phyloP scores from a whole-genome alignment of 108 stramenopile genomes.

The Nannochloropsis gaditana region DNA sequence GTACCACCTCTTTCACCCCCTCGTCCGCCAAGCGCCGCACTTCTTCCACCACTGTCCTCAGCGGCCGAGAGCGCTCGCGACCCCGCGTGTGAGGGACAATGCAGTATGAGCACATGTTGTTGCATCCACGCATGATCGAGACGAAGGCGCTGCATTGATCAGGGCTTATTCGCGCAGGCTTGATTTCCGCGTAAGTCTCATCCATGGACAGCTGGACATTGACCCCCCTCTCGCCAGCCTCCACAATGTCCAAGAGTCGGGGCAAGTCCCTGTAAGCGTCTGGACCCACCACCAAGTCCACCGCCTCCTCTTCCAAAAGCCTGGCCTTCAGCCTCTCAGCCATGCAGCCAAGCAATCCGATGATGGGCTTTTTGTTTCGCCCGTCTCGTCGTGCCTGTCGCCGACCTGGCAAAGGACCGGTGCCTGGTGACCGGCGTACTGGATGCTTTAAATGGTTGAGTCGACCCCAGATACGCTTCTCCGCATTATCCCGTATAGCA shows the following conservation, averaged over 20 bases:
- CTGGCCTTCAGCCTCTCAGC: constrained; percentile 89
- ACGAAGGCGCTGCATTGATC: constrained; percentile 67
- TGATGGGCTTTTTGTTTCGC: constrained; percentile 44
- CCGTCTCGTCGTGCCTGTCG: constrained; percentile 38
- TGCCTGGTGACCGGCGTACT: constrained; percentile 20
- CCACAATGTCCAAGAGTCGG: constrained; percentile 59
- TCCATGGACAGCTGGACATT: constrained; percentile 71
- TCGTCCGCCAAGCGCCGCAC: constrained; percentile 58
- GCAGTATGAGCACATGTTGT: constrained; percentile 94
- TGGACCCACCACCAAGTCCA: constrained; percentile 92
- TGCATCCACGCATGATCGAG: constrained; percentile 93
- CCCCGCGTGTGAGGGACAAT: constrained; percentile 96
- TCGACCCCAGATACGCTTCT: constrained; percentile 88
- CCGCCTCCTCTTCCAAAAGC: constrained; percentile 74
- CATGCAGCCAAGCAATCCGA: constrained; percentile 99
- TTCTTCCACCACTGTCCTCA: constrained; percentile 78
- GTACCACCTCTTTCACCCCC: constrained; percentile 78
- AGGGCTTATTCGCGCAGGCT: constrained; percentile 63
- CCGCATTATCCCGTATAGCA: constrained; percentile 97
- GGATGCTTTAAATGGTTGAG: constrained; percentile 56
- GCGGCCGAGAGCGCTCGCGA: constrained; percentile 80
- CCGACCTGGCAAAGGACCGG: constrained; percentile 21
- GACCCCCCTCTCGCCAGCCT: constrained; percentile 30
- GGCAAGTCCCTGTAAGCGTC: constrained; percentile 98
- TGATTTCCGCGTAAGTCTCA: constrained; percentile 95